Conservation (phyloP, 1,139 yeast genomes). For the Ogataea hybrid region DNA sequence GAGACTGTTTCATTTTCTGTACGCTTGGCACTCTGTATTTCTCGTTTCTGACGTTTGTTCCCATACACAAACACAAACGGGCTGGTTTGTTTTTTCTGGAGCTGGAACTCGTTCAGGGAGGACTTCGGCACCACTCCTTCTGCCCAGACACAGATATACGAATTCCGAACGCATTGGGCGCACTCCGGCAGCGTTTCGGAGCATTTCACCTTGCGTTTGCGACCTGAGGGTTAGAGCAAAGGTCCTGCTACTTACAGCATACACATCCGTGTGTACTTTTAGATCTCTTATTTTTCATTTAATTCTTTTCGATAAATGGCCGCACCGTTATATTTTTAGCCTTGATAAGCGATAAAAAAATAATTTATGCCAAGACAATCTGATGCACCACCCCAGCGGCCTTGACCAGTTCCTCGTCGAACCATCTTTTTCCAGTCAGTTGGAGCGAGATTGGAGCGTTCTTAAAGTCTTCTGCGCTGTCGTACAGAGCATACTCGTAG, state of each 20-base stretch:
- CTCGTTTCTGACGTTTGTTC: not conserved
- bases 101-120: constrained; percentile 4
- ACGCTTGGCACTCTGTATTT: too few species aligned
- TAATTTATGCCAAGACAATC: not conserved
- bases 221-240: constrained; percentile 23
- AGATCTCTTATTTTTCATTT: too few species aligned
- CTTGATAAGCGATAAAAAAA: not conserved
- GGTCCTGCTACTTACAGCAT: constrained; percentile 12
- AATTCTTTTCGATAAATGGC: too few species aligned
- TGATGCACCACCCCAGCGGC: constrained; percentile 21
- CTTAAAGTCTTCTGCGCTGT: constrained; percentile 36
- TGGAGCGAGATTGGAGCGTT: constrained; percentile 53
- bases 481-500: constrained; percentile 36
- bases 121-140: constrained; percentile 18
- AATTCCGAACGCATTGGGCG: constrained; percentile 32
- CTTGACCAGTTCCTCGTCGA: constrained; percentile 47
- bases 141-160: constrained; percentile 40
- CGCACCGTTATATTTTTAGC: not conserved
- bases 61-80: constrained; percentile 7
- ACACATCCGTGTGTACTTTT: constrained; percentile 13
- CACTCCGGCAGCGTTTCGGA: constrained; percentile 38
- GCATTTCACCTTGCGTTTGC: constrained; percentile 45
- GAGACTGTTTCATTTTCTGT: too few species aligned
- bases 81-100: constrained; percentile 1
- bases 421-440: constrained; percentile 47